These are phyloP conservation scores for Oryza longistaminata DNA, from an alignment of 176 grass and related monocot genomes.

Conservation along the genomic window DNA sequence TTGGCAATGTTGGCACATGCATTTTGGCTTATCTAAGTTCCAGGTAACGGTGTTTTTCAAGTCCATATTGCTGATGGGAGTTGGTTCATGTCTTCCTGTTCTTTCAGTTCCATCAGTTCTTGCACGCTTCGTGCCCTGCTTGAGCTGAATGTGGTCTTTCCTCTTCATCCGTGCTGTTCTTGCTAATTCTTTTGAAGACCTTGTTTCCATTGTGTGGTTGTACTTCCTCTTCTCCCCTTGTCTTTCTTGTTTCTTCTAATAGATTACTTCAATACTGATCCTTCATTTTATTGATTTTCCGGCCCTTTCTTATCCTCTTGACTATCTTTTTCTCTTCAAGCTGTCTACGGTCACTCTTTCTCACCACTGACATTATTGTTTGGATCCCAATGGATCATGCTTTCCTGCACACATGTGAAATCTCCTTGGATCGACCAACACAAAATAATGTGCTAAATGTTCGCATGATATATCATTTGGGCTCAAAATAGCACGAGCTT, in stretches of 20 bases:
- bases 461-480: neutral
- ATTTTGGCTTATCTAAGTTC: no score
- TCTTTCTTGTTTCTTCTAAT: neutral
- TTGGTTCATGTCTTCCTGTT: no score
- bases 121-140: no score
- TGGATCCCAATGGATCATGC: neutral
- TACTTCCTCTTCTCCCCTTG: neutral
- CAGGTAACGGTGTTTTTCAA: no score
- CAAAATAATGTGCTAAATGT: slow-evolving; percentile 12
- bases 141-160: no score
- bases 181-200: no score
- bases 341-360: neutral
- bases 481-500: neutral
- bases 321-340: slow-evolving; percentile 9
- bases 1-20: no score
- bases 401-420: neutral
- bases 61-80: no score
- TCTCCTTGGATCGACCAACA: neutral
- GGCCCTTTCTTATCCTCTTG: neutral
- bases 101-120: no score
- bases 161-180: no score
- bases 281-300: neutral
- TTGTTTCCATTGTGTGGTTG: neutral
- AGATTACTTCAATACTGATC: neutral
- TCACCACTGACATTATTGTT: neutral